Evolutionary conservation across 352 stramenopile species (phyloP), one percentile per base, ranked within the genome.

Genomic region (Ophiocytium majus): DNA sequence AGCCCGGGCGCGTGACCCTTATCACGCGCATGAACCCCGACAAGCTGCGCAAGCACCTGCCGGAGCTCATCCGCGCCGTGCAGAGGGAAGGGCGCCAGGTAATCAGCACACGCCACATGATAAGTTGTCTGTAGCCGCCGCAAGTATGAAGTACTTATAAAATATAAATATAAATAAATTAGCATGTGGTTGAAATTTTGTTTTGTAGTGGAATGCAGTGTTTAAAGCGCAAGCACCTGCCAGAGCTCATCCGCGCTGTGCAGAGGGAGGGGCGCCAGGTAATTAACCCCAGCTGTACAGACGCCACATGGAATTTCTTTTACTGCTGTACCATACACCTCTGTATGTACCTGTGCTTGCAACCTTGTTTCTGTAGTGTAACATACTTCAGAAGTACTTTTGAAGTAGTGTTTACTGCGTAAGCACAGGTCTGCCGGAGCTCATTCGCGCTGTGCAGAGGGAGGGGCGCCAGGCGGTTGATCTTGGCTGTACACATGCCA

Each of bases 1-100:
- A 97, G 84, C 95, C 96, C 28, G 97, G 97, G 89, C 97, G 96
- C 89, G 94, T 99, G 87, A 98, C 95, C 78, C 94, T 99, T 74
- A 98, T 99, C 91, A 98, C 97, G 80, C 95, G 97, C 66, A 99
- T 99, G 91, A 96, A 95, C 80, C 96, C 97, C 83, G 94, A 94
- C 57, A 98, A 98, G 82, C 86, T 98, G 34, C 86, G 93, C 33
- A 92, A 97, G 83, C 92, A 98, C 83, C 90, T 99, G 35, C 97
- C 97, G 1, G 92, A 95, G 82, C 92, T 99, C 75, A 98, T 99
- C 86, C 92, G 93, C 31, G 97, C 95, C 9, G 96, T 99, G 10
- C 94, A 99, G 90, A 92, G 92, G 50, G 95, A 97, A 85, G 95
- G 95, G 0, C 93, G 93, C 84, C 91, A 90, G 19, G 97, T 99